Percentiles rank a stretch among this genome's conserved stretches.
These are phyloP conservation scores for Salix udensis DNA, from an alignment of 345 rosid genomes.

Conservation along the genomic window DNA sequence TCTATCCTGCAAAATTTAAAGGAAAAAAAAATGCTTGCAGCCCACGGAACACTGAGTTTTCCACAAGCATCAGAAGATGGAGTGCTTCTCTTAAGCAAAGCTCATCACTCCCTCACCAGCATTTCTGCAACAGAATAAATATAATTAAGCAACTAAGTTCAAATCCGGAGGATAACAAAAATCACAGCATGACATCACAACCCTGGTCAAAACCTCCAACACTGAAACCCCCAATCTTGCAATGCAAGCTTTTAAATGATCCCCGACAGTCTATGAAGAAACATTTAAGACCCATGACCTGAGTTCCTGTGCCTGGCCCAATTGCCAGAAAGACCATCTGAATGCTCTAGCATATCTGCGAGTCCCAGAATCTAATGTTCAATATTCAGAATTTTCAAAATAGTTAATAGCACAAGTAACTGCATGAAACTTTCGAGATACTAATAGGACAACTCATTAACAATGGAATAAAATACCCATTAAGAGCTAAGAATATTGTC, in stretches of 20 bases:
- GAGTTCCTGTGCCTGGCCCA: slow-evolving; percentile 62
- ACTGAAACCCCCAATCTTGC: slow-evolving; percentile 44
- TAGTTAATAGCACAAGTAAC: slow-evolving; percentile 28
- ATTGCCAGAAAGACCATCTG: slow-evolving; percentile 63
- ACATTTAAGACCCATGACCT: slow-evolving; percentile 49
- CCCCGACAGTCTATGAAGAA: slow-evolving; percentile 38
- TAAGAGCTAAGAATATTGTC: background rate
- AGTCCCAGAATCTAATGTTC: slow-evolving; percentile 68
- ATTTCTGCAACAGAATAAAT: slow-evolving; percentile 69
- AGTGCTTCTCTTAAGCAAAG: slow-evolving; percentile 52
- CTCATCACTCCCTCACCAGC: slow-evolving; percentile 51
- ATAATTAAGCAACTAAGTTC: slow-evolving; percentile 39
- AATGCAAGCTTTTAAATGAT: slow-evolving; percentile 43
- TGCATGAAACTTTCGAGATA: slow-evolving; percentile 23
- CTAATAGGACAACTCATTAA: slow-evolving; percentile 4
- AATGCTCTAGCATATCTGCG: slow-evolving; percentile 70
- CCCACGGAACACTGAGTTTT: slow-evolving; percentile 35
- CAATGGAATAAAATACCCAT: slow-evolving; percentile 7
- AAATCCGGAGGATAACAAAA: slow-evolving; percentile 34
- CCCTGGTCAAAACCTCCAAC: slow-evolving; percentile 49
- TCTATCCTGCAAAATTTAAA: slow-evolving; percentile 32
- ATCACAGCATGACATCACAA: slow-evolving; percentile 37
- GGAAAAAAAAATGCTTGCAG: slow-evolving; percentile 9
- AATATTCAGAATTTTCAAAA: slow-evolving; percentile 49
- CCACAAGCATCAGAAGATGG: slow-evolving; percentile 52